Percentiles rank a stretch among this genome's conserved stretches.
phyloP scores from a whole-genome alignment of 176 grass and related monocot species.

The Poa annua region DNA sequence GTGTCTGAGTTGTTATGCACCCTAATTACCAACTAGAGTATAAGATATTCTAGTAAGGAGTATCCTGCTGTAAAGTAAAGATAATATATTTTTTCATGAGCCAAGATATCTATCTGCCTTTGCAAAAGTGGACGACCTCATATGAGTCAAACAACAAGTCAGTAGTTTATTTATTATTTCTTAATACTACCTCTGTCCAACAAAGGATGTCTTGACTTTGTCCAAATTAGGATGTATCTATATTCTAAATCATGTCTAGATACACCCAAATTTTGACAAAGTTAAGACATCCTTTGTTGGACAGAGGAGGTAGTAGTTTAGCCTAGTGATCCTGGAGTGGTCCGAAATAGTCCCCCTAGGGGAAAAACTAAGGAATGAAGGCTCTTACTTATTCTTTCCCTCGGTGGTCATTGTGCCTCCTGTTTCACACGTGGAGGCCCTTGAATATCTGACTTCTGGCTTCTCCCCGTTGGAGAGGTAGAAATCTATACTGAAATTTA shows the following conservation, averaged over 20 bases:
- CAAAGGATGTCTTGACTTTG: too few species aligned
- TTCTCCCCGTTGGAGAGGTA: background rate
- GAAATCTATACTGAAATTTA: too few species aligned
- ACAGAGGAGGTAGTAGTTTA: too few species aligned
- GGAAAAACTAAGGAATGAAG: background rate
- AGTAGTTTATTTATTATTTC: background rate
- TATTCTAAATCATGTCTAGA: too few species aligned
- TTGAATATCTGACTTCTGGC: background rate
- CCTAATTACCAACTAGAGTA: background rate
- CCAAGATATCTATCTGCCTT: background rate
- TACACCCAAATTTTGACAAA: too few species aligned
- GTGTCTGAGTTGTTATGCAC: background rate
- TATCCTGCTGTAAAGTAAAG: background rate
- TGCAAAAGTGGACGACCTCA: background rate
- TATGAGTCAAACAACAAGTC: background rate
- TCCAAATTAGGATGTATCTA: too few species aligned
- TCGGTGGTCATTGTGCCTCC: background rate
- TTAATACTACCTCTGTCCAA: too few species aligned
- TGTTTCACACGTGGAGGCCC: slow-evolving; percentile 7
- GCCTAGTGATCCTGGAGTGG: background rate
- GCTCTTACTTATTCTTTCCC: background rate
- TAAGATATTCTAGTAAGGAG: background rate
- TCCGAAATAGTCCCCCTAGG: background rate
- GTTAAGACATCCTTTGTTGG: too few species aligned
- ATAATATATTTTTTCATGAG: background rate